phyloP scores from a whole-genome alignment of 1,139 yeast genomes.

The Kurtzmaniella quercitrusa region DNA sequence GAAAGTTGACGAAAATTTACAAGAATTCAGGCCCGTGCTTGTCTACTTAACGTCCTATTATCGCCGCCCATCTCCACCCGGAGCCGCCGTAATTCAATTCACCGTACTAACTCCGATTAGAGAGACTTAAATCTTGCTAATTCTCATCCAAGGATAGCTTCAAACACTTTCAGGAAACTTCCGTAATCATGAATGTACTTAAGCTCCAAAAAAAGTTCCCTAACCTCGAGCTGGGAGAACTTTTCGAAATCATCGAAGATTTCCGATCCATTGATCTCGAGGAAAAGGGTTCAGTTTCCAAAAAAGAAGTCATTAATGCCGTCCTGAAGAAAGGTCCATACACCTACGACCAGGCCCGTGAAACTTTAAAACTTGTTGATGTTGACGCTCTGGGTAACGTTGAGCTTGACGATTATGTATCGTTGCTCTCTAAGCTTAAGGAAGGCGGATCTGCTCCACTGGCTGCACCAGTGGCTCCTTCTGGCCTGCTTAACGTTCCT shows the following conservation, averaged over 20 bases:
- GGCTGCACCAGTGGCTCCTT: slow-evolving; percentile 18
- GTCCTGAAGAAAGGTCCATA: slow-evolving; percentile 77
- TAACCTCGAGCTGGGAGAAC: slow-evolving; percentile 75
- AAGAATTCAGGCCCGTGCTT: not conserved
- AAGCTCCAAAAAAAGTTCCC: slow-evolving; percentile 80
- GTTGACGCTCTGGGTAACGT: slow-evolving; percentile 97
- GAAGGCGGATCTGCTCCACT: slow-evolving; percentile 35
- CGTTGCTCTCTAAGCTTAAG: slow-evolving; percentile 69
- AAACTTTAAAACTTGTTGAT: slow-evolving; percentile 81
- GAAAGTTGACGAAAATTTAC: not conserved
- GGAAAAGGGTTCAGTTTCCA: slow-evolving; percentile 95
- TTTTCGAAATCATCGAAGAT: slow-evolving; percentile 79
- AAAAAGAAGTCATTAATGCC: slow-evolving; percentile 82
- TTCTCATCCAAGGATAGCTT: not conserved
- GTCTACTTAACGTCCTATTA: too few species aligned
- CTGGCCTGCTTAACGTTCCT: slow-evolving; percentile 14
- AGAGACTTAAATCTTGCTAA: not conserved
- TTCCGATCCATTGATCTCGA: slow-evolving; percentile 74
- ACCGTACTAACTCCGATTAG: not conserved
- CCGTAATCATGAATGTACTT: slow-evolving; percentile 40
- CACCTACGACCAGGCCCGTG: slow-evolving; percentile 89
- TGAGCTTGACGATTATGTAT: slow-evolving; percentile 94
- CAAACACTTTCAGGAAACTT: not conserved
- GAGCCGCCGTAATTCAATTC: not conserved
- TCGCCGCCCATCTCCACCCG: too few species aligned